These are phyloP conservation scores for Eucalyptus cloeziana DNA, from an alignment of 345 rosid species.

Conservation along the genomic window DNA sequence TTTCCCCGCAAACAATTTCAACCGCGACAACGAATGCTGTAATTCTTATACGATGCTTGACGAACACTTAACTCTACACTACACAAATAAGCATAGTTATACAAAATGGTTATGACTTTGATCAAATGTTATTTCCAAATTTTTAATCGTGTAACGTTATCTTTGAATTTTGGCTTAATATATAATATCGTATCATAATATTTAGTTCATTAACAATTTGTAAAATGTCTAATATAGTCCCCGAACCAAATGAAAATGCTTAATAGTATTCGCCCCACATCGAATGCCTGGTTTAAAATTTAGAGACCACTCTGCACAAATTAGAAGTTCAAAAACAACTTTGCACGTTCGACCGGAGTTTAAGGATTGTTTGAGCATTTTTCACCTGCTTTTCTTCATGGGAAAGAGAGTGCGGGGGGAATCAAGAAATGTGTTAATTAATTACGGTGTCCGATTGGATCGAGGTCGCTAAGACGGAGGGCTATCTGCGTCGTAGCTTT, in stretches of 20 bases:
- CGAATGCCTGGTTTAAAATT: rapidly evolving
- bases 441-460: neutral
- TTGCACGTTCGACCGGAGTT: rapidly evolving
- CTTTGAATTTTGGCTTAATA: rapidly evolving
- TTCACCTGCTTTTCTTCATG: neutral
- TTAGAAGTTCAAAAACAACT: neutral
- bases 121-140: rapidly evolving
- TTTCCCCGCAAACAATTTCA: neutral
- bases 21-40: neutral
- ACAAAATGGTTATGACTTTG: rapidly evolving
- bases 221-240: neutral
- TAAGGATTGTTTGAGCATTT: neutral
- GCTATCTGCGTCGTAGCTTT: neutral
- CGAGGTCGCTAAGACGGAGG: neutral
- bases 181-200: rapidly evolving
- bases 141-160: rapidly evolving
- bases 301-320: rapidly evolving
- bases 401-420: neutral
- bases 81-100: neutral
- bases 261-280: neutral
- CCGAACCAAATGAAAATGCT: neutral
- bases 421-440: neutral
- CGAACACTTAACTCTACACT: neutral
- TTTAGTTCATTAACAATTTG: neutral
- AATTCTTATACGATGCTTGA: neutral